Percentiles rank a stretch among this genome's conserved stretches.
phyloP scores from a whole-genome alignment of 164 flowering plant species.

The Hamamelis virginiana region DNA sequence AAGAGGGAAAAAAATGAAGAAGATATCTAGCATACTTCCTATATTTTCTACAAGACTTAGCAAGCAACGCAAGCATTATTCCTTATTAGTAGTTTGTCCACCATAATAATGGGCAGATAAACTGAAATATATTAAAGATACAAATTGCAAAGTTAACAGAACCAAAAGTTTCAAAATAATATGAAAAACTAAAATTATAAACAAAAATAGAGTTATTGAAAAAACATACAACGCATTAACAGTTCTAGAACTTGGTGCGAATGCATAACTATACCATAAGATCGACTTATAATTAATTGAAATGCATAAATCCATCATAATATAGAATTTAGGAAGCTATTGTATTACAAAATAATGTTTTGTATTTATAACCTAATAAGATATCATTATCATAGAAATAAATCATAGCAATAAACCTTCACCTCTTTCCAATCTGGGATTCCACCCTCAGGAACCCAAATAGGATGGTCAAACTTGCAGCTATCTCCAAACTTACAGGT shows the following conservation, averaged over 20 bases:
- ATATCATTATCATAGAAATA: conserved; percentile 19
- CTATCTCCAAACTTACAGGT: conserved; percentile 96
- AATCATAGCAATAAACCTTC: conserved; percentile 44
- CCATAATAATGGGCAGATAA: background rate
- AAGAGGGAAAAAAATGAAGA: too few species aligned
- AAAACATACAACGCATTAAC: background rate
- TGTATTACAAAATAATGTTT: background rate
- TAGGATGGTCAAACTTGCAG: conserved; percentile 99
- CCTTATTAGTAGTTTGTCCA: background rate
- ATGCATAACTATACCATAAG: background rate
- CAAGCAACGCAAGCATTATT: too few species aligned
- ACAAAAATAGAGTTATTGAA: background rate
- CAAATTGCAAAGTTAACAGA: background rate
- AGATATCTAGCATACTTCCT: too few species aligned
- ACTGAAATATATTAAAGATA: background rate
- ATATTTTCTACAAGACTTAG: too few species aligned
- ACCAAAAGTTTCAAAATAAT: background rate
- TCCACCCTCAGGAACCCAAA: conserved; percentile 99
- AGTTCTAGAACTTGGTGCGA: background rate
- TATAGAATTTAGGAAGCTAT: background rate
- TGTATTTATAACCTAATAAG: background rate
- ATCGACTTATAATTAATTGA: background rate
- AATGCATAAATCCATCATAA: background rate
- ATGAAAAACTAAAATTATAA: background rate
- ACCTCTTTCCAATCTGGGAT: conserved; percentile 99